Evolutionary conservation across 192 early-diverging fungal species (phyloP).

Genomic region (Piromyces sp.): DNA sequence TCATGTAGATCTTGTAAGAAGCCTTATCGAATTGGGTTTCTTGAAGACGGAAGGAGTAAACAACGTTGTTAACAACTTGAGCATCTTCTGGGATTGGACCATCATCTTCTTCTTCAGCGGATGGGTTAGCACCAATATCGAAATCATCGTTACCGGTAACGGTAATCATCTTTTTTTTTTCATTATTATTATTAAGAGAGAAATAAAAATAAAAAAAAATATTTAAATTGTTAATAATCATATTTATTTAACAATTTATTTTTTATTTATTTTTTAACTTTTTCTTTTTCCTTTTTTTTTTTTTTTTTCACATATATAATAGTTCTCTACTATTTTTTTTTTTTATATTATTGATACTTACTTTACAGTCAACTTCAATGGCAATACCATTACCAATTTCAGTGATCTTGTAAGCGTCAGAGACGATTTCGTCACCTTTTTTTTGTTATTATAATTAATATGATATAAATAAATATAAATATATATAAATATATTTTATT

Average conservation of each 20-base stretch:
- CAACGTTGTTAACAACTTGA: slow-evolving; percentile 65
- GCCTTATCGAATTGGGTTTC: slow-evolving; percentile 77
- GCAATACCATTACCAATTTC: slow-evolving; percentile 35
- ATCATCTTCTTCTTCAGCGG: slow-evolving; percentile 52
- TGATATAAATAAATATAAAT: no score
- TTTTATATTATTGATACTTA: no score
- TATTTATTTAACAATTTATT: no score
- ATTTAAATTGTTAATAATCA: no score
- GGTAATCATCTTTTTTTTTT: slow-evolving; percentile 32
- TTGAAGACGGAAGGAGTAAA: slow-evolving; percentile 59
- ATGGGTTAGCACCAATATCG: slow-evolving; percentile 84
- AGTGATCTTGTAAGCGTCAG: slow-evolving; percentile 63
- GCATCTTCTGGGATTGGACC: slow-evolving; percentile 7
- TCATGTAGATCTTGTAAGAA: slow-evolving; percentile 74
- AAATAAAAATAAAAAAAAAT: no score
- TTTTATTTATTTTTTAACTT: no score
- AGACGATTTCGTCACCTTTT: slow-evolving; percentile 71
- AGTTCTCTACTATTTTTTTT: no score
- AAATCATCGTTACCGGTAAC: slow-evolving; percentile 45
- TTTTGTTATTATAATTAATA: neutral
- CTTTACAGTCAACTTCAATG: slow-evolving; percentile 64
- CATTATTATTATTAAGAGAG: no score
- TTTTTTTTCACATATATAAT: no score
- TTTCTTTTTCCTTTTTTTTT: no score
- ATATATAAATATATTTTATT: no score